Conservation (phyloP, 768 basidiomycete genomes). For the Phaeotremella fagi region DNA sequence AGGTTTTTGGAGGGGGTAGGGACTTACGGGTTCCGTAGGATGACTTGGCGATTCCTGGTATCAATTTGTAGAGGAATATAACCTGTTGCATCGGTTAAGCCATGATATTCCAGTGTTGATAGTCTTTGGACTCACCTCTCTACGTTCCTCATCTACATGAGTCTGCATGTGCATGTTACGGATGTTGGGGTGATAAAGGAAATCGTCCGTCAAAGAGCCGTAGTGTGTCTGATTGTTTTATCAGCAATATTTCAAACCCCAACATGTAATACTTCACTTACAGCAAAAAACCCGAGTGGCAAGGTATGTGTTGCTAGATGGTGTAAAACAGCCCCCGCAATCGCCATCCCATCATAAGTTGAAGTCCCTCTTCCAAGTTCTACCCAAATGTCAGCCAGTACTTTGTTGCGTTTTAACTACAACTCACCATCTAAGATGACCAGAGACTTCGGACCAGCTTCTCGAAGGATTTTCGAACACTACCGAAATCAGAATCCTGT, state of each 20-base stretch:
- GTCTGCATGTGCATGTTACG: constrained; percentile 95
- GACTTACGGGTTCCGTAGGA: constrained; percentile 47
- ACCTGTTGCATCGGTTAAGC: no score
- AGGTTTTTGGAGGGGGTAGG: background rate
- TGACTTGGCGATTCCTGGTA: constrained; percentile 50
- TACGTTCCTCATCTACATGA: constrained; percentile 83
- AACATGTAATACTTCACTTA: constrained; percentile 14
- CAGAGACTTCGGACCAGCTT: constrained; percentile 87
- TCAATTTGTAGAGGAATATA: constrained; percentile 90
- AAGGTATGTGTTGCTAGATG: constrained; percentile 88
- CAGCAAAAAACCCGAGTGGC: constrained; percentile 86
- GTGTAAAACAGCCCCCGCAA: constrained; percentile 91
- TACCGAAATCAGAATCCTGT: no score
- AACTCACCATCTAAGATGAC: constrained; percentile 86
- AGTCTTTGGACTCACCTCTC: constrained; percentile 57
- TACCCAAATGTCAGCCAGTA: constrained; percentile 43
- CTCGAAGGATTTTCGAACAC: constrained; percentile 86
- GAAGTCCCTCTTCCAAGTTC: constrained; percentile 95
- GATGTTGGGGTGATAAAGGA: constrained; percentile 84
- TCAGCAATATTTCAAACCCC: no score
- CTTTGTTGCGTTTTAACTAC: background rate
- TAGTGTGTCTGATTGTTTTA: constrained; percentile 67
- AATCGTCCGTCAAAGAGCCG: constrained; percentile 90
- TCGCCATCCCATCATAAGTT: constrained; percentile 98
- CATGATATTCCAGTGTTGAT: background rate